A percentile compares a stretch with the other conserved stretches of the same genome.
Evolutionary conservation across 371 early-diverging fungal genomes (phyloP).

Genomic region (Entomophthora muscae): DNA sequence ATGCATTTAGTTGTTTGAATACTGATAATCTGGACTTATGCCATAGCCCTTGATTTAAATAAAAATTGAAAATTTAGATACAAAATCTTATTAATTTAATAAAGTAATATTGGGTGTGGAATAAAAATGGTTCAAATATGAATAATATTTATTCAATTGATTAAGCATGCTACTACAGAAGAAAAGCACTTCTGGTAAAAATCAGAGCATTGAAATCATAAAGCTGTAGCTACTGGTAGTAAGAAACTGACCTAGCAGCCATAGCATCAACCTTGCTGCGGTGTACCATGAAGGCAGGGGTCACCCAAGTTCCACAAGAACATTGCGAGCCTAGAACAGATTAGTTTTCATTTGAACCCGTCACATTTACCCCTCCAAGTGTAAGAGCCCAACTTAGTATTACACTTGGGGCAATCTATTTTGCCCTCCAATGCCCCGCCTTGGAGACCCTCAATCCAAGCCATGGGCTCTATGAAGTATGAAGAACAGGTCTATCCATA

Average conservation of each 20-base stretch:
- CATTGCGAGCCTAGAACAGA: conserved; percentile 31
- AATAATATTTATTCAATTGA: too few relatives aligned
- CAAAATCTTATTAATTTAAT: too few relatives aligned
- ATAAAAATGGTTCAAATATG: too few relatives aligned
- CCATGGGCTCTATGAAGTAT: conserved; percentile 71
- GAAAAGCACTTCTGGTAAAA: too few relatives aligned
- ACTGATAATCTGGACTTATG: too few relatives aligned
- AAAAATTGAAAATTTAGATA: too few relatives aligned
- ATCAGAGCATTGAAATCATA: not conserved
- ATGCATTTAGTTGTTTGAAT: too few relatives aligned
- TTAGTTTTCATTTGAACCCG: too few relatives aligned
- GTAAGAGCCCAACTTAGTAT: conserved; percentile 61
- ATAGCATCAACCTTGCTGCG: conserved; percentile 13
- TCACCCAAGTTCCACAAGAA: conserved; percentile 74
- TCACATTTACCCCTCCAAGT: conserved; percentile 65
- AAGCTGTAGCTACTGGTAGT: not conserved
- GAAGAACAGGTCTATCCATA: conserved; percentile 37
- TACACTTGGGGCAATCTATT: conserved; percentile 68
- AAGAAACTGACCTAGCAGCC: conserved; percentile 6
- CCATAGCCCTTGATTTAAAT: too few relatives aligned
- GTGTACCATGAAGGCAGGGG: conserved; percentile 68
- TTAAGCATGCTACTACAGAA: too few relatives aligned
- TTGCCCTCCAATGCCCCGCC: conserved; percentile 48
- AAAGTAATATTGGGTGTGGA: too few relatives aligned
- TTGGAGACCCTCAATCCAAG: conserved; percentile 48